phyloP scores from a whole-genome alignment of 139 green algal species.

The Chlamydomonas asymmetrica region DNA sequence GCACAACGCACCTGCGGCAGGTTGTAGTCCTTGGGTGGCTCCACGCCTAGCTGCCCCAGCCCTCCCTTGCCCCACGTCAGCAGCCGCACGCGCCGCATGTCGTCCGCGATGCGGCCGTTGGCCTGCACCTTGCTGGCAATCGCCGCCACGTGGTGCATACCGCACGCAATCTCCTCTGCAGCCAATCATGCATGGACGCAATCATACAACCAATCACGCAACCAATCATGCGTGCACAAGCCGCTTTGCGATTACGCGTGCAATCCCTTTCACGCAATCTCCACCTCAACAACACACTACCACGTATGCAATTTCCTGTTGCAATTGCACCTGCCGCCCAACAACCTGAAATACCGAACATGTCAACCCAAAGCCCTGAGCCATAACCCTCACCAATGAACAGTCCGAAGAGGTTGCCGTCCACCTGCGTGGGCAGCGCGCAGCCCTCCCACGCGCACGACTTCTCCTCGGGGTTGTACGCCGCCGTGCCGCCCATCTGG shows the following conservation, averaged over 20 bases:
- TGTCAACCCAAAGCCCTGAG: too few relatives aligned
- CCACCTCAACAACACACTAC: conserved; percentile 18
- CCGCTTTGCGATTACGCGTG: too few relatives aligned
- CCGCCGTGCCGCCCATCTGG: conserved; percentile 82
- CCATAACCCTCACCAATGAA: conserved; percentile 35
- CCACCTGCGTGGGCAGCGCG: conserved; percentile 53
- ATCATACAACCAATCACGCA: too few relatives aligned
- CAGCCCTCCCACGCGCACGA: conserved; percentile 55
- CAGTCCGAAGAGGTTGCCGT: conserved; percentile 42
- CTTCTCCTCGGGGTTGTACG: conserved; percentile 45
- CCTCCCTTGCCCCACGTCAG: conserved; percentile 72
- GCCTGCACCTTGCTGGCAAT: conserved; percentile 47
- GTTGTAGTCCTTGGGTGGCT: conserved; percentile 42
- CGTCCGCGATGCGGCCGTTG: conserved; percentile 31
- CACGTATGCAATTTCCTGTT: too few relatives aligned
- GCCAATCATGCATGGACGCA: conserved; percentile 28
- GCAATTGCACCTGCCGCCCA: too few relatives aligned
- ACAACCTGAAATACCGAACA: too few relatives aligned
- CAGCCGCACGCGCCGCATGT: conserved; percentile 37
- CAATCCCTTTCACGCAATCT: too few relatives aligned
- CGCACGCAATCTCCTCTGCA: conserved; percentile 59
- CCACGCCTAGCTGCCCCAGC: conserved; percentile 75
- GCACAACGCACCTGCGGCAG: conserved; percentile 39
- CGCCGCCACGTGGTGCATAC: conserved; percentile 67
- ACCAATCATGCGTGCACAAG: too few relatives aligned